Evolutionary conservation across 306 rosid species (phyloP).

Genomic region (Begonia loranthoides): DNA sequence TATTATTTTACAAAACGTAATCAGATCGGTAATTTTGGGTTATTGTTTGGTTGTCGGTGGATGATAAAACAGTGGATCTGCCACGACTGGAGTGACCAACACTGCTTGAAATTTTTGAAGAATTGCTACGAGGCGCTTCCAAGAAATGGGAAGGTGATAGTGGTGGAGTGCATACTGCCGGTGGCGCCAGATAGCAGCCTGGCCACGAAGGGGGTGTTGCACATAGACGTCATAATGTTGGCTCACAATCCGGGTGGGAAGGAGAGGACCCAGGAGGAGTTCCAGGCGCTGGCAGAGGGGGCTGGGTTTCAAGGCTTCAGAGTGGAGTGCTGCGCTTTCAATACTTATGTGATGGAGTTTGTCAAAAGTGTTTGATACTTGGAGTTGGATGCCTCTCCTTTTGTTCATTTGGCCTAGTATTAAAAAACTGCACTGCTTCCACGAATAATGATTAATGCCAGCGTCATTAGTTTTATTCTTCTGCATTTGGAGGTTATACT

Average conservation of each 20-base stretch:
- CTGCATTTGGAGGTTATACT: too few relatives aligned
- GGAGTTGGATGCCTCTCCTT: too few relatives aligned
- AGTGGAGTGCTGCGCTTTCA: slow-evolving; percentile 48
- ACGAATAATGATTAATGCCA: too few relatives aligned
- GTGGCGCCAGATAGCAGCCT: slow-evolving; percentile 71
- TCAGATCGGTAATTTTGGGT: slow-evolving; percentile 6
- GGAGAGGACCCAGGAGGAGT: slow-evolving; percentile 80
- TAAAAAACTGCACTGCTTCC: too few relatives aligned
- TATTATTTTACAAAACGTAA: neutral
- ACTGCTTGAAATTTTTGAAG: slow-evolving; percentile 69
- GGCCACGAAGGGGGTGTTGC: slow-evolving; percentile 64
- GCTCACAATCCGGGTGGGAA: slow-evolving; percentile 90
- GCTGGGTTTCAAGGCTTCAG: slow-evolving; percentile 67
- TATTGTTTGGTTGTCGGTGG: neutral
- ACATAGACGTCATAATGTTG: slow-evolving; percentile 72
- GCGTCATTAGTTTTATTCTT: too few relatives aligned
- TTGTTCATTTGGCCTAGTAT: too few relatives aligned
- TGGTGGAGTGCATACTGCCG: slow-evolving; percentile 85
- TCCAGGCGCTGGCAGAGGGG: slow-evolving; percentile 53
- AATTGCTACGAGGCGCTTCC: slow-evolving; percentile 74
- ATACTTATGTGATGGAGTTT: slow-evolving; percentile 66
- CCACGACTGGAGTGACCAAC: slow-evolving; percentile 92
- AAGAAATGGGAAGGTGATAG: slow-evolving; percentile 69
- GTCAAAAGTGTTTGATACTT: slow-evolving; percentile 33
- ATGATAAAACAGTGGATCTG: slow-evolving; percentile 57